Base-by-base conservation (phyloP, 495 filamentous ascomycete species). In the Neohortaea acidophila region DNA sequence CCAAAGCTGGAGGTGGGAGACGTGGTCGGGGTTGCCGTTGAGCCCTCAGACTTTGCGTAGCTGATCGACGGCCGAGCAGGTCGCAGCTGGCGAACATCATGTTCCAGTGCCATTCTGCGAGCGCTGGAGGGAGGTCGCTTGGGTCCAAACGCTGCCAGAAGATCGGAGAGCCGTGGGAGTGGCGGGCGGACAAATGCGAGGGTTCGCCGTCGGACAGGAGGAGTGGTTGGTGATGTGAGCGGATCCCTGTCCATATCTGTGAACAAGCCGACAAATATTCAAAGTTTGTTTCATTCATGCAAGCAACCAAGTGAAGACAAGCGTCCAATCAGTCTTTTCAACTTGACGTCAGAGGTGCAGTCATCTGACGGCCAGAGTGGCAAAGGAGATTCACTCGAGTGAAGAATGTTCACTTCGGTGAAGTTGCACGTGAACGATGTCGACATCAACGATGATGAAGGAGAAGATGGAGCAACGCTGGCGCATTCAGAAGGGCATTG, bases 131-230 rank as follows among this genome's bases (percentile, higher is more conserved):
- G 47, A 3, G 23, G 4, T 13, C 30, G 33, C 23, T 21, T 26
- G 5, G 42, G 38, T 2, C 38, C 38, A 36, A 50, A 50, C 9
- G 47, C 30, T 7, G 31, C 9, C 25, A 45, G 10, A 19, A 50
- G 43, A 19, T 50, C 42, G 2, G 42, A 45, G 1, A 50, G 28
- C 21, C 37, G 28, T n/a, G 42, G 37, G 14, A 38, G 37, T 10
- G 41, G 21, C 9, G 37, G 46, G 12, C 9, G 12, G 30, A 49
- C 31, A 15, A 19, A 36, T 4, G 38, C 1, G 3, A 49, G 13
- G 15, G 20, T 30, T 1, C 46, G 46, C 4, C 46, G 41, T 19
- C 45, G 41, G 2, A 33, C 9, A 38, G 46, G 41, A 22, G 46
- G 39, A 2, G 36, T 34, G 13, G 26, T 22, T 5, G 17, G 14